Conservation (phyloP, 2,329 filamentous ascomycete species). For the Escovopsis sp. region DNA sequence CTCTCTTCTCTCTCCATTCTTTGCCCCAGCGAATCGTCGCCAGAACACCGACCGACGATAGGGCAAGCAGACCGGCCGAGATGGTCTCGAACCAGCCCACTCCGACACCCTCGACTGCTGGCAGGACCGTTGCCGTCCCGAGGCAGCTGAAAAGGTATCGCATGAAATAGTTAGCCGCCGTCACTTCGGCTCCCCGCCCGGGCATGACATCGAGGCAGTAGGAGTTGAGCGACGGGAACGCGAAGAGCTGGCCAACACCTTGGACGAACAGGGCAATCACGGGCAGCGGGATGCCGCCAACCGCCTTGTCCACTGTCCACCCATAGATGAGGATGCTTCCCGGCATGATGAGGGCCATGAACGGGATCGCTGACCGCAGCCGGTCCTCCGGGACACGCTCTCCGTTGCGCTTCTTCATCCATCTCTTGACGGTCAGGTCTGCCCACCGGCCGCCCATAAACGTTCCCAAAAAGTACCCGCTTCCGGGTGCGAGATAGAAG, state of each 20-base stretch:
- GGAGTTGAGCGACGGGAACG: constrained; percentile 62
- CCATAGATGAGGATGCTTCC: constrained; percentile 49
- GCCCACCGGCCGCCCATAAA: constrained; percentile 60
- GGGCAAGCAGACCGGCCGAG: constrained; percentile 22
- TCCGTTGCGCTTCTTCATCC: constrained; percentile 43
- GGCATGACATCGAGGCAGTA: constrained; percentile 75
- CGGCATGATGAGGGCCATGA: constrained; percentile 43
- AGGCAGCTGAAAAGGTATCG: constrained; percentile 61
- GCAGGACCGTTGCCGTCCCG: constrained; percentile 57
- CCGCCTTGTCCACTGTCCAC: constrained; percentile 33
- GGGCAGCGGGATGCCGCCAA: constrained; percentile 43
- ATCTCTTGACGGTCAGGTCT: constrained; percentile 50
- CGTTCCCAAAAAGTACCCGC: constrained; percentile 54
- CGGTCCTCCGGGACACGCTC: constrained; percentile 54
- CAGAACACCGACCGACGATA: constrained; percentile 22
- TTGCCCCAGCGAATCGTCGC: constrained; percentile 26
- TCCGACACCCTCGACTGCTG: constrained; percentile 58
- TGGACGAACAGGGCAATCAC: constrained; percentile 63
- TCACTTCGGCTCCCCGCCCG: constrained; percentile 52
- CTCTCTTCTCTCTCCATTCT: constrained; percentile 23
- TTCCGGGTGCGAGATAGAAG: constrained; percentile 61
- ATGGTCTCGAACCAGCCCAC: constrained; percentile 74
- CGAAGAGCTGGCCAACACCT: constrained; percentile 60
- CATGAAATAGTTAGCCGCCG: constrained; percentile 67
- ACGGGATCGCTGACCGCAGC: constrained; percentile 42